Conservation (phyloP, 1,139 yeast species). For the Candida pseudoviswanathii region DNA sequence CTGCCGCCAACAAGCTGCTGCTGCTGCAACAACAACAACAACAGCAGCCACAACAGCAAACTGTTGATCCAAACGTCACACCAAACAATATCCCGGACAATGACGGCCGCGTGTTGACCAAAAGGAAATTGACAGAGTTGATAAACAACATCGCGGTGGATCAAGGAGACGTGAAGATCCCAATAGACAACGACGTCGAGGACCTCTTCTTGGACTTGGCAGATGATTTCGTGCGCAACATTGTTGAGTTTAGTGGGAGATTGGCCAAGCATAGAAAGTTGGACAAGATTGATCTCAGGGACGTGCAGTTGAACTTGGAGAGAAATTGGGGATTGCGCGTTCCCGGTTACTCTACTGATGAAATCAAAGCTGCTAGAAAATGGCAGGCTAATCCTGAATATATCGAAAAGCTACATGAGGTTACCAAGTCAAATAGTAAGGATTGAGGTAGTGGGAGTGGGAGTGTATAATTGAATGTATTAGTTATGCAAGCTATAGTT, state of each 20-base stretch:
- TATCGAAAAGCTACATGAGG: constrained; percentile 53
- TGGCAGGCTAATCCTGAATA: constrained; percentile 77
- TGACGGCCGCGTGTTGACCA: constrained; percentile 82
- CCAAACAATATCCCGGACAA: constrained; percentile 42
- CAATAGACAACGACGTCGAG: constrained; percentile 96
- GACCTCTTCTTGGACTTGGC: constrained; percentile 88
- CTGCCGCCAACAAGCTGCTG: too few relatives aligned
- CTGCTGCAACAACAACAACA: constrained; percentile 11
- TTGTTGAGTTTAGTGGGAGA: constrained; percentile 90
- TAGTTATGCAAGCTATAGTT: constrained; percentile 18
- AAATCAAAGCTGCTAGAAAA: constrained; percentile 79
- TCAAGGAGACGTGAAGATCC: constrained; percentile 86
- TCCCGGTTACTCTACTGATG: constrained; percentile 93
- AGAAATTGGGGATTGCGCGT: constrained; percentile 94
- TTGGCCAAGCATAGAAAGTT: constrained; percentile 92
- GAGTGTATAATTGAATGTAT: background rate
- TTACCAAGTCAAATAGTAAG: constrained; percentile 9
- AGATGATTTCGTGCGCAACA: constrained; percentile 90
- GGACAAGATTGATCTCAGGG: constrained; percentile 85
- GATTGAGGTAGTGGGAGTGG: constrained; percentile 1
- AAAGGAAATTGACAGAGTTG: constrained; percentile 83
- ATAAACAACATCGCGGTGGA: constrained; percentile 81
- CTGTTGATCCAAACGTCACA: constrained; percentile 12
- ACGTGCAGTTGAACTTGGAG: constrained; percentile 88
- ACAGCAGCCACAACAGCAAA: constrained; percentile 7